A percentile compares a stretch with the other conserved stretches of the same genome.
Conservation (phyloP, 305 asterid genomes). For the Fraxinus albicans region DNA sequence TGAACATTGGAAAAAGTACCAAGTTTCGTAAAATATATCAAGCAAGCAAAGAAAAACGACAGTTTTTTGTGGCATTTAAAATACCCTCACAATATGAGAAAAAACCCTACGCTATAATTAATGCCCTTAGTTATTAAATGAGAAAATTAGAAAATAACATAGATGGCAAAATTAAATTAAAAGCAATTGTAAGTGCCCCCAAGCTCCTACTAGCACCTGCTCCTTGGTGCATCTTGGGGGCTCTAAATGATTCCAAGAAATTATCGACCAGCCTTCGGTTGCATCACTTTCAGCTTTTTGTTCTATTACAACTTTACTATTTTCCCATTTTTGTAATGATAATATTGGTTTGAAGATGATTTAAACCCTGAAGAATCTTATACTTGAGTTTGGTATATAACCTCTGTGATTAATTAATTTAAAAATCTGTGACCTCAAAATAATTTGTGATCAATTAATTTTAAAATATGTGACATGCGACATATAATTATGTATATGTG, state of each 20-base stretch:
- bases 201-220: neutral
- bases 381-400: neutral
- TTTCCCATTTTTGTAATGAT: neutral
- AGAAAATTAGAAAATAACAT: neutral
- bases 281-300: neutral
- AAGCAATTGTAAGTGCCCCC: neutral
- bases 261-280: neutral
- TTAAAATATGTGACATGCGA: no score
- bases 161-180: neutral
- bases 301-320: neutral
- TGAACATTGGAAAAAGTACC: no score
- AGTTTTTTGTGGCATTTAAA: neutral
- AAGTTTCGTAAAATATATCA: neutral
- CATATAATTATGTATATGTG: no score
- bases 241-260: neutral
- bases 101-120: neutral
- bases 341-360: no score
- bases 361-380: neutral
- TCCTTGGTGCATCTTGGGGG: neutral
- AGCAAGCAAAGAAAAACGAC: neutral
- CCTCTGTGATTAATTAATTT: no score
- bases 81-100: neutral
- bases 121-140: neutral
- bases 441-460: no score
- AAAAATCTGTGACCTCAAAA: no score